A percentile compares a stretch with the other conserved stretches of the same genome.
These are phyloP conservation scores for Beauveria medogensis DNA, from an alignment of 2,329 filamentous ascomycete species.

Conservation along the genomic window DNA sequence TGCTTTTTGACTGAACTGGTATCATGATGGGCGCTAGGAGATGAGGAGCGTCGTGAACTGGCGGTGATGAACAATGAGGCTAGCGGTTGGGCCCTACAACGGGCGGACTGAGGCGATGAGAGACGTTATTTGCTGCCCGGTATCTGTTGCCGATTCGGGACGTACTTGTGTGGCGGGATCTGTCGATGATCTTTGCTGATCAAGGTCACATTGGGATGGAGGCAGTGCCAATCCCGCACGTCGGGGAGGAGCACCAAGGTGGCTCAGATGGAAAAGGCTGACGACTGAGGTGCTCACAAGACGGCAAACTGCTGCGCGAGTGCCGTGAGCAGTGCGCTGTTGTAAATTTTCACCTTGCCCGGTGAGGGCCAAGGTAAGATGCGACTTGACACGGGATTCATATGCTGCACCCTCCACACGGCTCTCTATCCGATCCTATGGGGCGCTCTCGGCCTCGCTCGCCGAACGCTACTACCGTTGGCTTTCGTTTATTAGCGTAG, in stretches of 20 bases:
- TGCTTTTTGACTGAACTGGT: neutral
- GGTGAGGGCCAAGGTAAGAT: no score
- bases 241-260: neutral
- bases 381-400: no score
- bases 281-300: neutral
- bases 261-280: slow-evolving; percentile 5
- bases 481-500: no score
- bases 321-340: no score
- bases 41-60: neutral
- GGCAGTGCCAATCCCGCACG: neutral
- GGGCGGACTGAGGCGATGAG: neutral
- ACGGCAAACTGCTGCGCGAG: no score
- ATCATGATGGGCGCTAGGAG: neutral
- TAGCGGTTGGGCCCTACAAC: neutral
- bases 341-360: no score
- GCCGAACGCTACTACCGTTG: no score
- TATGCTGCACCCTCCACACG: no score
- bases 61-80: neutral
- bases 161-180: neutral
- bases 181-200: neutral
- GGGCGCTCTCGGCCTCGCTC: no score
- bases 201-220: neutral
- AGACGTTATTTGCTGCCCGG: neutral
- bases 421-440: no score
- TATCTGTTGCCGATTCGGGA: slow-evolving; percentile 1